Evolutionary conservation across 2,329 filamentous ascomycete genomes (phyloP).

Genomic region (Fusarium sambucinum): DNA sequence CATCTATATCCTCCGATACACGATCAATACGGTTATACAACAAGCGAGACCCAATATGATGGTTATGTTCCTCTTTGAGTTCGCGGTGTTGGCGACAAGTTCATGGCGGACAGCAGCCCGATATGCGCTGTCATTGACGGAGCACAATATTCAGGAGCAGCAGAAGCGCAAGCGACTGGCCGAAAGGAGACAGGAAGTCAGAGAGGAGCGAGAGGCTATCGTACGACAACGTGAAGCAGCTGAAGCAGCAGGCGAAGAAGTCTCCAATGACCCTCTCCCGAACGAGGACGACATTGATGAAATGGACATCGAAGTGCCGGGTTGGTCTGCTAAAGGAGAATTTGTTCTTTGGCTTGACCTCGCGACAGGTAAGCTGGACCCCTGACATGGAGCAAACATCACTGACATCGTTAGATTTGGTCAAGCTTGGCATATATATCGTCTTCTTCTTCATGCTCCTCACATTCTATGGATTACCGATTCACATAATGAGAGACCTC

Average conservation of each 20-base stretch:
- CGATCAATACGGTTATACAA: constrained; percentile 83
- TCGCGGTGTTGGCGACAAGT: constrained; percentile 84
- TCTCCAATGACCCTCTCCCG: constrained; percentile 65
- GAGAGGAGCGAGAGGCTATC: constrained; percentile 67
- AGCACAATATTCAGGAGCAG: constrained; percentile 78
- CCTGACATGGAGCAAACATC: constrained; percentile 26
- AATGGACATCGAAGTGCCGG: constrained; percentile 93
- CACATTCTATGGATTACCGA: constrained; percentile 92
- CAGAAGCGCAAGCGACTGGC: constrained; percentile 79
- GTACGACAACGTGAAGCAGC: constrained; percentile 62
- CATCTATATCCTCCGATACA: constrained; percentile 82
- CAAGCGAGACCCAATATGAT: constrained; percentile 97
- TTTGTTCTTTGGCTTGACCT: constrained; percentile 92
- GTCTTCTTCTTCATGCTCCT: constrained; percentile 94
- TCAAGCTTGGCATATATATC: constrained; percentile 90
- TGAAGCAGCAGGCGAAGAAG: constrained; percentile 68
- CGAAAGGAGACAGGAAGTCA: constrained; percentile 75
- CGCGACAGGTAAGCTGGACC: constrained; percentile 71
- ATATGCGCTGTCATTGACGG: constrained; percentile 82
- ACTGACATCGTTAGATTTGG: constrained; percentile 72
- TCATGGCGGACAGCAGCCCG: constrained; percentile 83
- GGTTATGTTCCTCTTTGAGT: constrained; percentile 99
- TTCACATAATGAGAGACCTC: constrained; percentile 95
- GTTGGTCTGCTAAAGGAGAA: constrained; percentile 96
- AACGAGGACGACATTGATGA: constrained; percentile 85